Conservation (phyloP, 257 asterid genomes). For the Hygrophila difformis region DNA sequence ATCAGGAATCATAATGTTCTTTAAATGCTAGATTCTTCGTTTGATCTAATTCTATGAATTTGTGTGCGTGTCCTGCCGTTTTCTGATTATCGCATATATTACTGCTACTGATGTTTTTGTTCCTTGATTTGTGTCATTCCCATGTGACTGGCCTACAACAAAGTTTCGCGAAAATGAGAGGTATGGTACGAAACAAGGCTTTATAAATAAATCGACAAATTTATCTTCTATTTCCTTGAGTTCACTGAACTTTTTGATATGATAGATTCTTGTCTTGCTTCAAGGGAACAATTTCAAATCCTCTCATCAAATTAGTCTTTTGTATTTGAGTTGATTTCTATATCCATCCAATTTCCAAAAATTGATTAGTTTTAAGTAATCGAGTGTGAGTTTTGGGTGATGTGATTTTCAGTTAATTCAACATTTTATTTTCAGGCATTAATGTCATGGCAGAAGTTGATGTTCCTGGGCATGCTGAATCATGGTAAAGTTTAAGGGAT, state of each 20-base stretch:
- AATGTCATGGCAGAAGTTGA: conserved; percentile 95
- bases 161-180: conserved; percentile 89
- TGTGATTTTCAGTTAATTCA: conserved; percentile 6
- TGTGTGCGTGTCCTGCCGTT: too few relatives aligned
- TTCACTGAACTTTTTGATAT: conserved; percentile 7
- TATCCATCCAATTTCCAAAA: conserved; percentile 2
- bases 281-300: neutral
- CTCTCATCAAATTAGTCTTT: neutral
- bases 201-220: neutral
- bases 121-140: conserved; percentile 21
- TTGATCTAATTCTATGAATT: neutral
- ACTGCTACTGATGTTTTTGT: conserved; percentile 25
- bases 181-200: conserved; percentile 27
- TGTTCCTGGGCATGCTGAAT: conserved; percentile 94
- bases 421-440: conserved; percentile 42
- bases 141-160: conserved; percentile 22
- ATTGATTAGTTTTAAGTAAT: conserved; percentile 2
- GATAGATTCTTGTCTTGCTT: neutral
- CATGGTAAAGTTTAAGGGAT: conserved; percentile 48
- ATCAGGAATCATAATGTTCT: conserved; percentile 10
- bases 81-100: too few relatives aligned
- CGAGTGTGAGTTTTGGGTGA: neutral
- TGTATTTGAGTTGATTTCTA: neutral
- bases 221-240: neutral
- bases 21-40: neutral